Conservation (phyloP, 352 stramenopile genomes). For the Pythium aristosporum region DNA sequence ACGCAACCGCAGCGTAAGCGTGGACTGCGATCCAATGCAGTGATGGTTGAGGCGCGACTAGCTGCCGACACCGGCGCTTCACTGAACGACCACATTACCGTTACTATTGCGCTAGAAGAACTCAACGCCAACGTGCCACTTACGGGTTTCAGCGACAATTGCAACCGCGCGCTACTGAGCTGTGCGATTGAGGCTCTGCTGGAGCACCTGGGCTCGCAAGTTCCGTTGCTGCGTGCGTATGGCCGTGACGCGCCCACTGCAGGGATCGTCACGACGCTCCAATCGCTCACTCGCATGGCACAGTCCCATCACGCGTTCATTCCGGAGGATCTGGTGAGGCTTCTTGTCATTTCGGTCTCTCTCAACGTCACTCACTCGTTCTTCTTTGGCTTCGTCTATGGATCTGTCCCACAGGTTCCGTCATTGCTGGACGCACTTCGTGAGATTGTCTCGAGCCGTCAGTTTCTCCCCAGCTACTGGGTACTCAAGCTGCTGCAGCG, state of each 20-base stretch:
- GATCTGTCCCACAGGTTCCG: slow-evolving; percentile 5
- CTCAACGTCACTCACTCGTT: not conserved
- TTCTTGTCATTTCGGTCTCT: not conserved
- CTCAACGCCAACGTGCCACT: slow-evolving; percentile 28
- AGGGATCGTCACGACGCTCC: slow-evolving; percentile 21
- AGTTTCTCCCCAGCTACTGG: slow-evolving; percentile 69
- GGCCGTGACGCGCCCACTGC: not conserved
- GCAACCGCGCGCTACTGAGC: slow-evolving; percentile 19
- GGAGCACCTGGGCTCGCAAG: slow-evolving; percentile 18
- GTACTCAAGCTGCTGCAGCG: slow-evolving; percentile 62
- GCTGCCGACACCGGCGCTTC: slow-evolving; percentile 36
- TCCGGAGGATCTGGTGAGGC: slow-evolving; percentile 13
- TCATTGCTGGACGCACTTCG: slow-evolving; percentile 51
- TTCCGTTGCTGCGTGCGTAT: slow-evolving; percentile 12
- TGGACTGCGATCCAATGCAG: slow-evolving; percentile 5
- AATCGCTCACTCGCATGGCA: slow-evolving; percentile 19
- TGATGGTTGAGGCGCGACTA: slow-evolving; percentile 36
- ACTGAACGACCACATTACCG: slow-evolving; percentile 25
- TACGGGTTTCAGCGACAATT: slow-evolving; percentile 18
- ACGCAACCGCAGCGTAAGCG: slow-evolving; percentile 1
- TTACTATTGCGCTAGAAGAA: slow-evolving; percentile 24
- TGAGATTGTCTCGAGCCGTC: slow-evolving; percentile 55
- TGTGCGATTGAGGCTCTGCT: slow-evolving; percentile 17
- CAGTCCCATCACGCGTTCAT: slow-evolving; percentile 23
- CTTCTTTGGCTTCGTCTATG: not conserved